Evolutionary conservation across 371 early-diverging fungal species (phyloP).

Genomic region (Mortierella sp.): DNA sequence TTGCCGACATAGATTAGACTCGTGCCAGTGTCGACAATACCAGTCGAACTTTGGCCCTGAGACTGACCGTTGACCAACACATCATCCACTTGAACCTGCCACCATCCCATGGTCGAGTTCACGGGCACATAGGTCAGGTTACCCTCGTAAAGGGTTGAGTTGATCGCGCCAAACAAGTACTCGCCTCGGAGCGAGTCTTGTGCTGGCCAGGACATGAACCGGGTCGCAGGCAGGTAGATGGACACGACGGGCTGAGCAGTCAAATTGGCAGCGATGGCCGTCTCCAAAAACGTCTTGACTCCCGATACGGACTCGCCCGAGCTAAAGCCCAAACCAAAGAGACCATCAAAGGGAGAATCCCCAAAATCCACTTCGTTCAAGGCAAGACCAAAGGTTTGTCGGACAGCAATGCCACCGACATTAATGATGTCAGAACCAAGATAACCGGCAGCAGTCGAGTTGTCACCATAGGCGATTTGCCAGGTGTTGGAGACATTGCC

Average conservation of each 20-base stretch:
- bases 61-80: conserved; percentile 1
- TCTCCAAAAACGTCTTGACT: conserved; percentile 41
- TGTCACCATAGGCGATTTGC: conserved; percentile 59
- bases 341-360: conserved; percentile 28
- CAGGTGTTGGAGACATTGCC: conserved; percentile 37
- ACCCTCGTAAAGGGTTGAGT: conserved; percentile 76
- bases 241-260: conserved; percentile 46
- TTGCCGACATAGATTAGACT: conserved; percentile 19
- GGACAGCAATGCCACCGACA: conserved; percentile 52
- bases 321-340: conserved; percentile 50
- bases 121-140: conserved; percentile 82
- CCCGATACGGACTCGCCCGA: conserved; percentile 17
- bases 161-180: conserved; percentile 84
- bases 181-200: conserved; percentile 11
- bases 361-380: conserved; percentile 27
- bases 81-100: conserved; percentile 77
- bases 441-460: conserved; percentile 55
- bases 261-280: conserved; percentile 47
- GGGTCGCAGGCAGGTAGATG: conserved; percentile 30
- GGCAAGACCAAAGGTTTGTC: conserved; percentile 51
- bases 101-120: conserved; percentile 83
- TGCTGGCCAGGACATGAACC: background rate
- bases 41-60: background rate
- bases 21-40: conserved; percentile 36
- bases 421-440: conserved; percentile 54